Base-by-base conservation (phyloP, 73 alveolate genomes). In the Breviolum minutum region DNA sequence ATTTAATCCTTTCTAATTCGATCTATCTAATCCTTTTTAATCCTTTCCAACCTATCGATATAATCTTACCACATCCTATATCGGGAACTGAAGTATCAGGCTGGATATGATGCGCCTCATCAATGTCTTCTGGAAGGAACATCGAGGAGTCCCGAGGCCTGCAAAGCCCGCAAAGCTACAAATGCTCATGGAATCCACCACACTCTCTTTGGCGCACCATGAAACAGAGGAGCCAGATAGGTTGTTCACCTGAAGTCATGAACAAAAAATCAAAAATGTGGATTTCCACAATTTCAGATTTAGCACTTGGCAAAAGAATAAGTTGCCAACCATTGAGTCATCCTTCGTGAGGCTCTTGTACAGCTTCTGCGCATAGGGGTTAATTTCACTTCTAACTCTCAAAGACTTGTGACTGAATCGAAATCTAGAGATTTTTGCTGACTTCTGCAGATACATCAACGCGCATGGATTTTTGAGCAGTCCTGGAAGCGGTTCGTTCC, bases 401-500 rank as follows among this genome's bases (percentile, higher is more conserved):
- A 26, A 27, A 40, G 87, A 40, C 66, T 40, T 79, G 87, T 10
- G 1, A 77, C 63, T 26, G 86, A 22, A 30, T 10, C 62, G 86
- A 9, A 71, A 20, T 71, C 40, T 26, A 1, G 19, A 10, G 63
- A 77, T 8, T 9, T 9, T n/a, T n/a, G 86, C 86, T 27, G 14
- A n/a, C 17, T 17, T 68, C n/a, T 68, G 77, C 24, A 22, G 17
- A 26, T 83, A 19, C 19, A 16, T 63, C 10, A n/a, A 63, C 13
- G 77, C 30, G 10, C 61, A 85, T 7, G 14, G 27, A 8, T 48
- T 24, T n/a, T 9, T 27, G 7, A 17, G 54, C 84, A 9, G 95
- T 89, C 95, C 95, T 90, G 96, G 87, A 90, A 90, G 40, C 96
- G 87, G 87, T 90, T 86, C 29, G 96, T 90, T 40, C 96, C 96